A percentile compares a stretch with the other conserved stretches of the same genome.
These are phyloP conservation scores for Cucurbita argyrosperma DNA, from an alignment of 306 rosid genomes.

Conservation along the genomic window DNA sequence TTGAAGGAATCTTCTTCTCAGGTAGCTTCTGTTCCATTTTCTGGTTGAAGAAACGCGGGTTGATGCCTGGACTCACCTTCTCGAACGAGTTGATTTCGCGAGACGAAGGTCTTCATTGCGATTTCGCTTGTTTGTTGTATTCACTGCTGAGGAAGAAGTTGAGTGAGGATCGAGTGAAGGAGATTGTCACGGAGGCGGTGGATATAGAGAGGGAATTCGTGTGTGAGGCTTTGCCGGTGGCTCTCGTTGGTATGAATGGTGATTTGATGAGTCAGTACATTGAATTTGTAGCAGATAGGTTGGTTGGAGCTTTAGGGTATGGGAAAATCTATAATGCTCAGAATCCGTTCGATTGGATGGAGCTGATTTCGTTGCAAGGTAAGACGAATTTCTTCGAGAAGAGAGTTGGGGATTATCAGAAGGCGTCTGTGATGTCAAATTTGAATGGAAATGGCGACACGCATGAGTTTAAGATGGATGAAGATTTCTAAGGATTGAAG, in stretches of 20 bases:
- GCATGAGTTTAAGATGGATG: constrained; percentile 53
- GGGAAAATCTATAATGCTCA: constrained; percentile 39
- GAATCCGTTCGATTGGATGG: constrained; percentile 96
- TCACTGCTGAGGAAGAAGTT: constrained; percentile 32
- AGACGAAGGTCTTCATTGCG: constrained; percentile 75
- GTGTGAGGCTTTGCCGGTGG: constrained; percentile 75
- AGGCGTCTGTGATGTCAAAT: constrained; percentile 66
- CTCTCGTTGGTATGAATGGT: constrained; percentile 70
- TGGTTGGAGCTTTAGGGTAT: constrained; percentile 45
- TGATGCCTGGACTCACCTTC: constrained; percentile 73
- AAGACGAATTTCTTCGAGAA: constrained; percentile 84
- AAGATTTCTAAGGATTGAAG: constrained; percentile 29
- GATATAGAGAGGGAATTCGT: constrained; percentile 69
- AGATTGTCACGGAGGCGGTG: constrained; percentile 44
- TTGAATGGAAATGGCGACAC: constrained; percentile 31
- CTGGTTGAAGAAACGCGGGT: constrained; percentile 79
- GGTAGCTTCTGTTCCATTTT: constrained; percentile 77
- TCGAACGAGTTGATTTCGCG: constrained; percentile 79
- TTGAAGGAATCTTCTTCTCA: constrained; percentile 80
- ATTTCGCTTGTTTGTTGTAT: constrained; percentile 62
- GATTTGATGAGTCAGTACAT: constrained; percentile 65
- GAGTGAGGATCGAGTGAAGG: constrained; percentile 43
- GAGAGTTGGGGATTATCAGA: constrained; percentile 80
- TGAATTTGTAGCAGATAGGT: constrained; percentile 72
- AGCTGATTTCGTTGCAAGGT: constrained; percentile 77